phyloP scores from a whole-genome alignment of 495 filamentous ascomycete genomes.

The Podospora pseudocomata region DNA sequence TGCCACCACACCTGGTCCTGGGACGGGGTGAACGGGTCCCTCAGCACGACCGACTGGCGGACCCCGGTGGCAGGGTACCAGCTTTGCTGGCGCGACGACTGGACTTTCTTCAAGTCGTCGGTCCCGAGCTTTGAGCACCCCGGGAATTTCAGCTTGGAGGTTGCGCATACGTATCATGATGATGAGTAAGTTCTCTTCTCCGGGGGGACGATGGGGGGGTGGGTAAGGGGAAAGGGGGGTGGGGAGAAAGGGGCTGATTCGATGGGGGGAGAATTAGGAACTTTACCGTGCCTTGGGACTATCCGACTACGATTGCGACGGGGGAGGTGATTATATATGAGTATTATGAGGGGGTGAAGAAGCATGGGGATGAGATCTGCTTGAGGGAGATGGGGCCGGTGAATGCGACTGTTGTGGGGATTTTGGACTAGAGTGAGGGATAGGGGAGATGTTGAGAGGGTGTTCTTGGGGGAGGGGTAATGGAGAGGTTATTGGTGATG shows the following conservation, averaged over 20 bases:
- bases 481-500: no score
- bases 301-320: conserved; percentile 24
- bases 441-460: not conserved
- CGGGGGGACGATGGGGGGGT: not conserved
- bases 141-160: conserved; percentile 31
- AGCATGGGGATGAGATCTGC: conserved; percentile 9
- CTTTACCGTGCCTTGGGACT: conserved; percentile 26
- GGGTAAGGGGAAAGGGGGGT: not conserved
- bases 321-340: conserved; percentile 6
- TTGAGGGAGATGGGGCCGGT: conserved; percentile 15
- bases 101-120: conserved; percentile 26
- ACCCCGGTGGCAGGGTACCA: conserved; percentile 21
- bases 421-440: conserved; percentile 13
- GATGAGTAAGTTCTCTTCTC: conserved; percentile 23
- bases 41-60: conserved; percentile 18
- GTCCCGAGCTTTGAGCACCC: conserved; percentile 26
- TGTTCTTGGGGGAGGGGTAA: no score
- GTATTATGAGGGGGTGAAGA: conserved; percentile 5
- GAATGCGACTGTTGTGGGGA: conserved; percentile 17
- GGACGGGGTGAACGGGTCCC: conserved; percentile 25
- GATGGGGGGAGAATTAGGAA: conserved; percentile 19
- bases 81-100: conserved; percentile 21
- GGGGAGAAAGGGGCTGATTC: not conserved
- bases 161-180: conserved; percentile 33
- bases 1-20: conserved; percentile 31